Evolutionary conservation across 352 stramenopile genomes (phyloP).

Genomic region (Phytophthora europaea): DNA sequence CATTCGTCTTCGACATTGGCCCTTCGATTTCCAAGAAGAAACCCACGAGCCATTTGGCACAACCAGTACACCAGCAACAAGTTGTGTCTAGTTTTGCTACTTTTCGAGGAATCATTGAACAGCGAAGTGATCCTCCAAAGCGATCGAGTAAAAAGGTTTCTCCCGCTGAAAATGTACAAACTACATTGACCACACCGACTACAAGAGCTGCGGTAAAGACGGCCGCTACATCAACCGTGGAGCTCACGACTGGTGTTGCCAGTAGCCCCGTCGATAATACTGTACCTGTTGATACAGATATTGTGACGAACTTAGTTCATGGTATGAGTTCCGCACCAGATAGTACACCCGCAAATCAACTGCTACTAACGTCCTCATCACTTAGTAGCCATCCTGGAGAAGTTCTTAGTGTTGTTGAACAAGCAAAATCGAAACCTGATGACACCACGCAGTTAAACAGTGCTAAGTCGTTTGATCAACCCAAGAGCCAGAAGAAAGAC

Average conservation of each 20-base stretch:
- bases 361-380: neutral
- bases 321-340: neutral
- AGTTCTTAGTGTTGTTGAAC: neutral
- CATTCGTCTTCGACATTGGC: slow-evolving; percentile 44
- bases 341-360: neutral
- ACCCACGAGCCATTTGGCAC: neutral
- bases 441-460: neutral
- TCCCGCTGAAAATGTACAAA: neutral
- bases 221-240: neutral
- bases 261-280: neutral
- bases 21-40: slow-evolving; percentile 2
- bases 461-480: neutral
- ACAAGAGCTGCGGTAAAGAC: neutral
- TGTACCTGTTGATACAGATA: neutral
- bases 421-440: slow-evolving; percentile 1
- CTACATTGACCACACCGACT: neutral
- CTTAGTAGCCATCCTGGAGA: neutral
- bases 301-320: slow-evolving; percentile 2
- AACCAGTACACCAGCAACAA: slow-evolving; percentile 15
- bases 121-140: slow-evolving; percentile 14
- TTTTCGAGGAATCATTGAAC: slow-evolving; percentile 45
- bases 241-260: neutral
- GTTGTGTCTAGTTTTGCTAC: slow-evolving; percentile 41
- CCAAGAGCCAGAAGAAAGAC: slow-evolving; percentile 3
- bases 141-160: slow-evolving; percentile 20